phyloP scores from a whole-genome alignment of 306 rosid species.

The Mimosa pudica region DNA sequence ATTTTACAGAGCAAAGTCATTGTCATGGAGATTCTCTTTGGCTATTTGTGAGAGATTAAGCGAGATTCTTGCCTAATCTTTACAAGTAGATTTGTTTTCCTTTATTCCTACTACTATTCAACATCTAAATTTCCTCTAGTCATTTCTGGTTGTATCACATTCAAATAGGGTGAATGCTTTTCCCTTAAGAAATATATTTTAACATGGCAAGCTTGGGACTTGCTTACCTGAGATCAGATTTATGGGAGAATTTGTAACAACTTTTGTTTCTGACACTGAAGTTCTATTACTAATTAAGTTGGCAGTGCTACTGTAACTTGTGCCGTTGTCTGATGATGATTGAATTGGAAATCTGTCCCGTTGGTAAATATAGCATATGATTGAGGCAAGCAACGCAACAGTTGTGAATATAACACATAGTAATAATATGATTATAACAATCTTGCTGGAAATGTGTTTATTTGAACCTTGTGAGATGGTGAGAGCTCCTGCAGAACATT shows the following conservation, averaged over 20 bases:
- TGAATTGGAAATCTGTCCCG: conserved; percentile 53
- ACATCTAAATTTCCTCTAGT: too few species aligned
- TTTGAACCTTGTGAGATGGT: conserved; percentile 51
- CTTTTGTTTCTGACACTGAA: conserved; percentile 55
- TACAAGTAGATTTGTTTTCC: too few species aligned
- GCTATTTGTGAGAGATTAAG: too few species aligned
- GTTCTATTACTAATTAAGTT: conserved; percentile 63
- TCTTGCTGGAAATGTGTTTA: conserved; percentile 65
- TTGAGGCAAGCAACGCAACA: conserved; percentile 61
- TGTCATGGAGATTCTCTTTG: too few species aligned
- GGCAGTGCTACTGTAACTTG: conserved; percentile 65
- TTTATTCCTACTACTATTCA: too few species aligned
- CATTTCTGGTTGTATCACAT: too few species aligned
- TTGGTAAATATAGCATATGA: conserved; percentile 56
- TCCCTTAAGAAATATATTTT: not conserved
- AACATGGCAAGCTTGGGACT: conserved; percentile 10
- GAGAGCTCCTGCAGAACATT: conserved; percentile 64
- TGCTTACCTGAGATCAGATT: conserved; percentile 55
- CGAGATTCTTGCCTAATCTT: too few species aligned
- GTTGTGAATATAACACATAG: conserved; percentile 64
- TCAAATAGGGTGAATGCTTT: conserved; percentile 2
- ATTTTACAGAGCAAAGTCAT: too few species aligned
- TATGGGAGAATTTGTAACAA: conserved; percentile 43
- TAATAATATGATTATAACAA: conserved; percentile 55
- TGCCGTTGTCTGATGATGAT: conserved; percentile 64